phyloP scores from a whole-genome alignment of 345 rosid species.

The Balakata baccata region DNA sequence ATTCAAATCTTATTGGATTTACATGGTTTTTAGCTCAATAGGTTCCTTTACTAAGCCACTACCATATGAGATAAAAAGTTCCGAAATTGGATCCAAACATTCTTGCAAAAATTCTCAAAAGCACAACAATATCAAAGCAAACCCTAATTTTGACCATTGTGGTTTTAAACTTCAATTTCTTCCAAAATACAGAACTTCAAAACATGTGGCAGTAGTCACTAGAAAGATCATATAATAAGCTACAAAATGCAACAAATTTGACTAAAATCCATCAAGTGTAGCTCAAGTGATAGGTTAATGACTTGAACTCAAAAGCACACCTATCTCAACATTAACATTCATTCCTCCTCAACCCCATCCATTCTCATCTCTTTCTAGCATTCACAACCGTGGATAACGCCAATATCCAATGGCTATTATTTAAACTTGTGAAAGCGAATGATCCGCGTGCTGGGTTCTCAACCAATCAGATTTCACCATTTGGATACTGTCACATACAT shows the following conservation, averaged over 20 bases:
- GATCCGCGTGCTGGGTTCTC: conserved; percentile 45
- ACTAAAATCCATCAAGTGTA: conserved; percentile 17
- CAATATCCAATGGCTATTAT: conserved; percentile 52
- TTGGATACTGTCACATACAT: conserved; percentile 33
- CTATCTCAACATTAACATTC: conserved; percentile 26
- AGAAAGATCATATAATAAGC: conserved; percentile 47
- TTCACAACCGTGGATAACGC: conserved; percentile 43
- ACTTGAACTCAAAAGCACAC: conserved; percentile 72
- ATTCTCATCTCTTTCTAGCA: conserved; percentile 7
- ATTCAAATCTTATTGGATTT: conserved; percentile 27
- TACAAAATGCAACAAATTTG: conserved; percentile 25
- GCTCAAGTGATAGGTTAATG: conserved; percentile 26
- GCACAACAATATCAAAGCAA: conserved; percentile 47
- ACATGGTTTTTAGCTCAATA: conserved; percentile 18
- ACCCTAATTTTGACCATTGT: conserved; percentile 54
- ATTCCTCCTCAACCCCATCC: conserved; percentile 20
- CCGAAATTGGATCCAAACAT: conserved; percentile 16
- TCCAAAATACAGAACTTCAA: conserved; percentile 4
- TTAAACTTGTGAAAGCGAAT: conserved; percentile 39
- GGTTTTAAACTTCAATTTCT: conserved; percentile 36
- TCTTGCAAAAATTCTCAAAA: conserved; percentile 21
- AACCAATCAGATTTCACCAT: conserved; percentile 52
- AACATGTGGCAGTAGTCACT: conserved; percentile 9
- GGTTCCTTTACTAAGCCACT: conserved; percentile 31
- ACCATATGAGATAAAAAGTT: neutral